These are phyloP conservation scores for Zizania latifolia DNA, from an alignment of 176 grass and related monocot genomes.

Conservation along the genomic window DNA sequence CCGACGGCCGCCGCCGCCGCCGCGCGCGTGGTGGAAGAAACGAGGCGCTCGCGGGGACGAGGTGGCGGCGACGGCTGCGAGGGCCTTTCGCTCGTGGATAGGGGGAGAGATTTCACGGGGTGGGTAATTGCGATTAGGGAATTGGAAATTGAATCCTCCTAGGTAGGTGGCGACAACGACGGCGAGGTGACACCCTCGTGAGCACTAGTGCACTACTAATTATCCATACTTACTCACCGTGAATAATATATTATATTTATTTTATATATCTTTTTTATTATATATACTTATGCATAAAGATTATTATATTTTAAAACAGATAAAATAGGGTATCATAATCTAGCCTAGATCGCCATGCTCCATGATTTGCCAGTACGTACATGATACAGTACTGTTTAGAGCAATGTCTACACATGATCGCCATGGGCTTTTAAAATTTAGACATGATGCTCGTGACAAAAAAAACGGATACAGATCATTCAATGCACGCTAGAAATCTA, in stretches of 20 bases:
- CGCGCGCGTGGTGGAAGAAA: conserved; percentile 20
- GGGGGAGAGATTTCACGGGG: conserved; percentile 10
- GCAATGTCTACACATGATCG: not conserved
- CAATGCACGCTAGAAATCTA: not conserved
- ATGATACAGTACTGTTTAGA: not conserved
- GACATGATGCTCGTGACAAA: not conserved
- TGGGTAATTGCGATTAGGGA: not conserved
- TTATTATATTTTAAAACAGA: too few species aligned
- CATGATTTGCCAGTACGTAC: not conserved
- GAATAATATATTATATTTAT: too few species aligned
- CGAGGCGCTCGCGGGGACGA: not conserved
- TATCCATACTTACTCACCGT: too few species aligned
- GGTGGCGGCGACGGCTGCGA: not conserved
- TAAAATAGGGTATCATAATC: too few species aligned
- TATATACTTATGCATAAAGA: too few species aligned
- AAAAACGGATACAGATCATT: not conserved
- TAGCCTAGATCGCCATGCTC: not conserved
- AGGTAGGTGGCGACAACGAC: conserved; percentile 14
- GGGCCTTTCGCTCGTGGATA: not conserved
- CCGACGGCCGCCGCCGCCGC: not conserved
- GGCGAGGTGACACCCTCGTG: not conserved
- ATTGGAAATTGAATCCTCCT: not conserved
- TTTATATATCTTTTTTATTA: too few species aligned
- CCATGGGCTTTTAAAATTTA: not conserved
- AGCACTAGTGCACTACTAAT: too few species aligned